Evolutionary conservation across 306 rosid genomes (phyloP).

Genomic region (Phaseolus lunatus): DNA sequence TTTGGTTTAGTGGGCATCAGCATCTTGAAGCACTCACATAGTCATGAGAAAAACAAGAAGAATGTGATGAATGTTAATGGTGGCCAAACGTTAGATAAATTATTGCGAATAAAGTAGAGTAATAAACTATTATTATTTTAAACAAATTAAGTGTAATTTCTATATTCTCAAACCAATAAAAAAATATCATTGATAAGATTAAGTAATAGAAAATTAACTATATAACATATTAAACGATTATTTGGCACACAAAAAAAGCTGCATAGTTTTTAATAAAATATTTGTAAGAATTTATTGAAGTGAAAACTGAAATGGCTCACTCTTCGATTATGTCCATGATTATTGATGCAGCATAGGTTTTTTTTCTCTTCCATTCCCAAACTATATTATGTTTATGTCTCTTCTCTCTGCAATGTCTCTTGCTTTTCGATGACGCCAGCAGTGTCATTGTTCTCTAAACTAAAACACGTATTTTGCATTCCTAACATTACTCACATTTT

Average conservation of each 20-base stretch:
- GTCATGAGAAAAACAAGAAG: neutral
- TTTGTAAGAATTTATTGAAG: neutral
- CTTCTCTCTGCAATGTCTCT: neutral
- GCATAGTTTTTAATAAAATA: neutral
- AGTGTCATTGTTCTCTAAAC: neutral
- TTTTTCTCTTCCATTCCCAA: constrained; percentile 5
- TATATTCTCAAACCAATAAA: too few relatives aligned
- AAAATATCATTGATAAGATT: too few relatives aligned
- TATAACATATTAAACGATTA: neutral
- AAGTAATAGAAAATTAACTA: too few relatives aligned
- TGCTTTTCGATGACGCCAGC: neutral
- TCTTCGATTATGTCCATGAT: neutral
- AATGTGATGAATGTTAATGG: neutral
- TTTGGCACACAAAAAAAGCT: neutral
- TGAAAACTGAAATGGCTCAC: neutral
- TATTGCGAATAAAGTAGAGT: too few relatives aligned
- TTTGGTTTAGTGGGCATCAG: neutral
- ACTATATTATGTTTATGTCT: neutral
- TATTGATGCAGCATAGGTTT: constrained; percentile 35
- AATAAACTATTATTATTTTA: too few relatives aligned
- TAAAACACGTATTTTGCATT: neutral
- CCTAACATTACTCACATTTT: neutral
- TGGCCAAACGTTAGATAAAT: neutral
- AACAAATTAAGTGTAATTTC: too few relatives aligned
- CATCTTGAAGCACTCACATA: neutral